Evolutionary conservation across 1,284 basidiomycete genomes (phyloP), one percentile per base, ranked within the genome.

Genomic region (Stygiomarasmius scandens): DNA sequence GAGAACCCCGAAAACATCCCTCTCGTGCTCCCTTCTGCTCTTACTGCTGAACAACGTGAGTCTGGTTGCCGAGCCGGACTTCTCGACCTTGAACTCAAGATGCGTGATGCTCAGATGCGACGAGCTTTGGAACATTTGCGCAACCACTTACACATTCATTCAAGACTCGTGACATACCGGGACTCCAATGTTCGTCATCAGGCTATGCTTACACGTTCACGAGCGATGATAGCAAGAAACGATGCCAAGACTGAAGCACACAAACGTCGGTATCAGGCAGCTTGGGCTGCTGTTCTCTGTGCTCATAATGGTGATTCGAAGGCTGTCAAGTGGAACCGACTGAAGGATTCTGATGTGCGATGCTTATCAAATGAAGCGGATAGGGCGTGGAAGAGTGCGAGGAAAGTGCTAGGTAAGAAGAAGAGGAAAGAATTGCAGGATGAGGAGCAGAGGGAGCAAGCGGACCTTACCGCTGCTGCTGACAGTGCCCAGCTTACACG

Each of bases 161-260:
- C 52, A 3, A 3, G 46, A n/a, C 52, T 58, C 19, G 29, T 34
- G 2, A 58, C 48, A 2, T 58, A 58, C 22, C 22, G 43, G 8
- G 46, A 27, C 4, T 22, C 29, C 19, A 56, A 58, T n/a, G 53
- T 47, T 38, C 34, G 45, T n/a, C 57, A 55, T 32, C 57, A 47
- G 19, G 45, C 22, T n/a, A 47, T 20, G 19, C 12, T 47, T 9
- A 24, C 20, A 5, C 4, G 45, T 3, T 47, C 45, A 4, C 9
- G 25, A 47, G 25, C 45, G 3, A 11, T 47, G 19, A 10, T 47
- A 9, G 12, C 11, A 14, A 24, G 45, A 12, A 47, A 47, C 23
- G 22, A 47, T 14, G 12, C 11, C 45, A 23, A 47, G 45, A 47
- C 25, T 11, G 45, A 47, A 23, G 12, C 12, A 5, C 22, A 47